Evolutionary conservation across 176 grass and related monocot genomes (phyloP).

Genomic region (Aegilops speltoides): DNA sequence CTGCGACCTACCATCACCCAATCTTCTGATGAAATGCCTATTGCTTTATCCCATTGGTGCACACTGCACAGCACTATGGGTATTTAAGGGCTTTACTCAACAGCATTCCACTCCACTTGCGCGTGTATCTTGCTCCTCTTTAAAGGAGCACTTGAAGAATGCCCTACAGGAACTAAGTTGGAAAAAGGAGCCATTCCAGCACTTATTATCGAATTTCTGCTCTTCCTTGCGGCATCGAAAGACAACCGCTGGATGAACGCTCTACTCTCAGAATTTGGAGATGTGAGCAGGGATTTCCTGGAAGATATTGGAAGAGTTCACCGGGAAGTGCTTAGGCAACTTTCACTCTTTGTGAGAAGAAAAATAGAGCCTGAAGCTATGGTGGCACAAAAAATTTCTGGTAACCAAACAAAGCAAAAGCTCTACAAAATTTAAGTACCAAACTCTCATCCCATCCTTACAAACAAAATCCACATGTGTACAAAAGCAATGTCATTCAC

Average conservation of each 20-base stretch:
- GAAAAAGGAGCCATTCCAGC: constrained; percentile 60
- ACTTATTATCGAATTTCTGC: constrained; percentile 89
- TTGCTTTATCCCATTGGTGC: no score
- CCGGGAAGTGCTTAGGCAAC: constrained; percentile 77
- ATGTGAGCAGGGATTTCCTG: constrained; percentile 74
- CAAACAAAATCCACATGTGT: no score
- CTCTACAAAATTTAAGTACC: not conserved
- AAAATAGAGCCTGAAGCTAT: constrained; percentile 47
- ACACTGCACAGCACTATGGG: constrained; percentile 90
- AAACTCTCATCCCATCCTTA: not conserved
- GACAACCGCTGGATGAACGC: constrained; percentile 96
- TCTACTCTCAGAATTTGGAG: constrained; percentile 85
- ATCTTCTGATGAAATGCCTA: constrained; percentile 95
- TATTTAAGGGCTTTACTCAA: constrained; percentile 96
- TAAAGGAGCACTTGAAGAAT: constrained; percentile 81
- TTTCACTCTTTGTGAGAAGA: constrained; percentile 69
- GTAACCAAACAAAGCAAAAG: not conserved
- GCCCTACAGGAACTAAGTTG: constrained; percentile 58
- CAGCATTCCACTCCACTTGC: constrained; percentile 90
- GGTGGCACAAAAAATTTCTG: not conserved
- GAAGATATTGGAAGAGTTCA: constrained; percentile 86
- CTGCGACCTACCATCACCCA: constrained; percentile 89
- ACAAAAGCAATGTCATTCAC: no score
- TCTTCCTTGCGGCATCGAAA: constrained; percentile 89
- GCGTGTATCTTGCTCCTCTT: constrained; percentile 78